Base-by-base conservation (phyloP, 148 eudicot genomes). In the Arbutus unedo region DNA sequence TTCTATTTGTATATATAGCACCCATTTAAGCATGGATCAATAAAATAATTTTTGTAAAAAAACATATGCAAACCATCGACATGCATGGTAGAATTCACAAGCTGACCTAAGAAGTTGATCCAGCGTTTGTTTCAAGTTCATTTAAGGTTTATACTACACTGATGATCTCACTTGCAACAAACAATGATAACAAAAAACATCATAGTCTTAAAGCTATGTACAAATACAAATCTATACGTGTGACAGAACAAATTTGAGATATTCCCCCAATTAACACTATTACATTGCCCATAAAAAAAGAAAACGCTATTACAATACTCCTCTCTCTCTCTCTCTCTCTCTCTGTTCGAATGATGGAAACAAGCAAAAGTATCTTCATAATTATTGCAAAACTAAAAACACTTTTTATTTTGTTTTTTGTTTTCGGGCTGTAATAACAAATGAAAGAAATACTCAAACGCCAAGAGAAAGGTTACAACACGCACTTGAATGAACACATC, bases 371-470 rank as follows among this genome's bases (percentile, higher is more conserved):
- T 45, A 80, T 41, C 67, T 16, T 47, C 23, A 67, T 49, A 41
- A 80, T 49, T 13, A 66, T 21, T 15, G 18, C 49, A 48, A 66
- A 49, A 64, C n/a, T 6, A 25, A 1, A 21, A 73, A 50, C 57
- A n/a, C 45, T 11, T 66, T 31, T 23, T 25, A 10, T 23, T 23
- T 11, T 66, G 71, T 13, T 31, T 31, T 66, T 66, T 14, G 71
- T 66, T n/a, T 18, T 72, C 23, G 0, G 45, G 13, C 21, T 47
- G 4, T 31, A 8, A 70, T 4, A 8, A 68, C 78, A 19, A 53
- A 64, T 77, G 68, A 9, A 66, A 64, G 76, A 77, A 76, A 77
- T 77, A 44, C 19, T 79, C 81, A 79, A 51, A 55, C 81, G 48
- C 74, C 49, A 60, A 79, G 45, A 64, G 49, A 79, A 66, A 19